Base-by-base conservation (phyloP, 768 basidiomycete genomes). In the Hericium coralloides region DNA sequence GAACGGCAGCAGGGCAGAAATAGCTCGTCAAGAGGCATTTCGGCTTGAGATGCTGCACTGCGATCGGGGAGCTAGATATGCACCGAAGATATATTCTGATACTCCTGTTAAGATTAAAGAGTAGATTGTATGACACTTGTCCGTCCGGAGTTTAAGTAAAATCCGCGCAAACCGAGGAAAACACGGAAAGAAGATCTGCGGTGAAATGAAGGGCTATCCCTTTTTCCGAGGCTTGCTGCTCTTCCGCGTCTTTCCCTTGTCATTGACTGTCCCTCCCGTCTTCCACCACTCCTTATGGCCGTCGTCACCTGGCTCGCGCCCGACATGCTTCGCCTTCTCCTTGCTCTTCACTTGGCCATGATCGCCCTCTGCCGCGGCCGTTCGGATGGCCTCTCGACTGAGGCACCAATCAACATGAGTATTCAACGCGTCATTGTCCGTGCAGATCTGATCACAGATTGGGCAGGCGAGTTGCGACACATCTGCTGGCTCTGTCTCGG, bases 371-470 rank as follows among this genome's bases (percentile, higher is more conserved):
- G 89, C 89, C 64, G 89, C 80, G 58, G 49, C 49, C n/a, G 15
- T 36, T 15, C 79, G 72, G 59, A 95, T 93, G 2, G 83, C 87
- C 22, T 79, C 80, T 57, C 82, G 81, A 67, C 89, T 94, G 52
- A 97, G 69, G 65, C 94, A 97, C 64, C 85, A 88, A 69, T 97
- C 93, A 47, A 97, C 77, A 64, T 97, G 93, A n/a, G 81, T 75
- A 66, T 97, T 95, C 37, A 97, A 70, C 4, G 80, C 84, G 50
- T 79, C 75, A 66, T 97, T 97, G 67, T 92, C 84, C 1, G 79
- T 82, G 55, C 92, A 67, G 12, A 70, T 67, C 65, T 80, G 83
- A 23, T 70, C 66, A 64, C 91, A 95, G 22, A 94, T 74, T 3
- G 94, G 92, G 68, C 92, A 95, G 0, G 69, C 68, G 55, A 80